Evolutionary conservation across 2,329 filamentous ascomycete genomes (phyloP), one percentile per base, ranked within the genome.

Genomic region (Colletotrichum phormii): DNA sequence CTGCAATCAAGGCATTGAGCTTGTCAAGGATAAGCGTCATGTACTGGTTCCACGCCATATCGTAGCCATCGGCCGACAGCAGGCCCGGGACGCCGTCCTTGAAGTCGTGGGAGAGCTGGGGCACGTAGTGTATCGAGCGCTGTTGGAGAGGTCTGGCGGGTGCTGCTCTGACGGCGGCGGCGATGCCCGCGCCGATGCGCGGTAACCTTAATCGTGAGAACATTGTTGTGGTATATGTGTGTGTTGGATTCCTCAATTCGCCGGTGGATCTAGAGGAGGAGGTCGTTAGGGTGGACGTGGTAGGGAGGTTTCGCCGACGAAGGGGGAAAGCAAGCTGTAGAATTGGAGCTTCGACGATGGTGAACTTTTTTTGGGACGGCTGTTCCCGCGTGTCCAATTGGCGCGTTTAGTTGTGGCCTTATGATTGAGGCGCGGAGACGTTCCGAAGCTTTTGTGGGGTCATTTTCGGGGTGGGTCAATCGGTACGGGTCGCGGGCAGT

Each of bases 31-130:
- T 87, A 76, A 93, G 84, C 49, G 85, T 80, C 87, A 97, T 95
- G 85, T 98, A 97, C 79, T 95, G 87, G 42, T 89, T 92, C 92
- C 95, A 99, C 62, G 95, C 92, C 67, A 94, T 88, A 68, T 92
- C 84, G 83, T 94, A 97, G 67, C 90, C 94, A 63, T 89, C 86
- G 2, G 87, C 82, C 35, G 91, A 91, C 80, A 98, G 87, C 73
- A 98, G 87, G 15, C 90, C 90, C n/a, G 90, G 89, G 6, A 98
- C 86, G 72, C 87, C 89, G 57, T 87, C 71, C 63, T 81, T 80
- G 83, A 83, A 87, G 76, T 86, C 80, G 68, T 88, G 84, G 42
- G 77, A 78, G 75, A 90, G 82, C 49, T 77, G 63, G n/a, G 87
- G 87, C 29, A 90, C 79, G 54, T 80, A 74, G 78, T 90, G 88